A percentile compares a stretch with the other conserved stretches of the same genome.
Conservation (phyloP, 1,284 basidiomycete species). For the Meira miltonrushii region DNA sequence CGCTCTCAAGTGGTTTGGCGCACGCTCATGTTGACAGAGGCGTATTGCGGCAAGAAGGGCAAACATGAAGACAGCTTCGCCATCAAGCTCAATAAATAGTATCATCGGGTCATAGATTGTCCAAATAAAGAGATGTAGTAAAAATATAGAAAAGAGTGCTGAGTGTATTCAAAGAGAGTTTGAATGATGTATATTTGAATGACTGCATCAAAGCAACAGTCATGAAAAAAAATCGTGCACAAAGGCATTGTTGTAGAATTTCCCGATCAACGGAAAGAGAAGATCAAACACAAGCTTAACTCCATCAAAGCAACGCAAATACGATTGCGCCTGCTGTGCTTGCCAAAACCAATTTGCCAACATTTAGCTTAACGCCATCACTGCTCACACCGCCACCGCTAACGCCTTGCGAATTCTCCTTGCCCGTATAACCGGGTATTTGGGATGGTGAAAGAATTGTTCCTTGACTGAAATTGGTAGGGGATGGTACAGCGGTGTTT, state of each 20-base stretch:
- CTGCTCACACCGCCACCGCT: neutral
- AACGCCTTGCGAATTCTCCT: neutral
- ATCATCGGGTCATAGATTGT: too few species aligned
- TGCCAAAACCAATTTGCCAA: neutral
- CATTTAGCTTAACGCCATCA: slow-evolving; percentile 1
- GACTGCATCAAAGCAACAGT: neutral
- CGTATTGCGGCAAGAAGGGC: too few species aligned
- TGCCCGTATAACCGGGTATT: slow-evolving; percentile 2
- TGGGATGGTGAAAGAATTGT: slow-evolving; percentile 2
- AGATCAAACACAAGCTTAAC: neutral
- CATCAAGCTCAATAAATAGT: too few species aligned
- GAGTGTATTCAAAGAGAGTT: too few species aligned
- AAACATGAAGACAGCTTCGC: too few species aligned
- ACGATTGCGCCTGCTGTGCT: neutral
- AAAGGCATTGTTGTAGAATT: neutral
- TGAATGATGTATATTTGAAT: too few species aligned
- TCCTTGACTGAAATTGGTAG: neutral
- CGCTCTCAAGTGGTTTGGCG: too few species aligned
- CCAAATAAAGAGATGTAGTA: too few species aligned
- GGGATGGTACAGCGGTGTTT: neutral
- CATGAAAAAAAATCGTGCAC: neutral
- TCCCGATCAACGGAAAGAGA: neutral
- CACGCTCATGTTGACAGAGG: too few species aligned
- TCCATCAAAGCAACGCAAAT: neutral
- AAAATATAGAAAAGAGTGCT: too few species aligned